phyloP scores from a whole-genome alignment of 108 stramenopile species.

The Cyclotella distinguenda region DNA sequence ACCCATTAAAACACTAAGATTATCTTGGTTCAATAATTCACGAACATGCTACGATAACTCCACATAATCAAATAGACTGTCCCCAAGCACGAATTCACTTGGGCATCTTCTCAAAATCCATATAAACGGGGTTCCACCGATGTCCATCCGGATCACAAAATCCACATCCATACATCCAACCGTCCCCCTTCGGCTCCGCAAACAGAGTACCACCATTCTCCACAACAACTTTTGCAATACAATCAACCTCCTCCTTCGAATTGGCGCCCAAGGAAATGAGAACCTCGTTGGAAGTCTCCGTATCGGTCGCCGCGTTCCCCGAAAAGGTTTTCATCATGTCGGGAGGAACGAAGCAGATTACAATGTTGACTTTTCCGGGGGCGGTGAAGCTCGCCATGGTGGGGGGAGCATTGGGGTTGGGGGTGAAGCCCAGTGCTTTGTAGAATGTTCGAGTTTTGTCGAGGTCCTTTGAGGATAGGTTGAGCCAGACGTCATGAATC shows the following conservation, averaged over 20 bases:
- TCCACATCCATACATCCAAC: constrained; percentile 7
- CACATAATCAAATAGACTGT: neutral
- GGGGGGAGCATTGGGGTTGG: neutral
- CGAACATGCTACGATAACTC: too few species aligned
- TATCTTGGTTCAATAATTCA: too few species aligned
- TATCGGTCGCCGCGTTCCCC: neutral
- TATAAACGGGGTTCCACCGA: constrained; percentile 4
- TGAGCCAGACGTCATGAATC: neutral
- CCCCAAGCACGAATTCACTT: neutral
- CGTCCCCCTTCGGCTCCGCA: neutral
- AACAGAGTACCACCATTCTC: neutral
- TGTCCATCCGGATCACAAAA: constrained; percentile 5
- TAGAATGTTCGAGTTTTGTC: neutral
- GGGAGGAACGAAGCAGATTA: constrained; percentile 1
- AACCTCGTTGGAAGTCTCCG: neutral
- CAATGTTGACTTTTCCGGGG: constrained; percentile 4
- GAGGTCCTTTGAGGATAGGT: neutral
- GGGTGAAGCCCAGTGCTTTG: neutral
- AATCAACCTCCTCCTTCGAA: constrained; percentile 3
- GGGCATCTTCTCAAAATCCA: constrained; percentile 4
- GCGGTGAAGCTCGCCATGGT: constrained; percentile 1
- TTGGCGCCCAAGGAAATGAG: constrained; percentile 1
- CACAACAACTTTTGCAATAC: neutral
- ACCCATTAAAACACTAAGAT: too few species aligned
- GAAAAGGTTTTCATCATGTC: neutral